Base-by-base conservation (phyloP, 1,284 basidiomycete genomes). In the Boletus mariae region DNA sequence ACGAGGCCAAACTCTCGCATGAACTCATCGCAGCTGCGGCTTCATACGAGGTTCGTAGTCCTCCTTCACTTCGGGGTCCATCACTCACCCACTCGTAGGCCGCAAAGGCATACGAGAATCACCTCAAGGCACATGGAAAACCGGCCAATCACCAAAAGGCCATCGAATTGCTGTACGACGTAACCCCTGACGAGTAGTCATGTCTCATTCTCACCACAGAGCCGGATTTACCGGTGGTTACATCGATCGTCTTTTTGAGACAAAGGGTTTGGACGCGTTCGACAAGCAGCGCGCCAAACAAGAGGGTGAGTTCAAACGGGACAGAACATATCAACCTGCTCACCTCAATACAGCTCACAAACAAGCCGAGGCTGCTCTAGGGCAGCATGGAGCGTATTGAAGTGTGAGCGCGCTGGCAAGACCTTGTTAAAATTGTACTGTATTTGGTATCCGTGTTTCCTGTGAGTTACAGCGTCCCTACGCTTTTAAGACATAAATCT, bases 401-500 rank as follows among this genome's bases (percentile, higher is more conserved):
- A 43, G 13, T 3, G 6, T 9, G 13, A 25, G 41, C 3, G 38
- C 8, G 38, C 4, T 20, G 3, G 17, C 0, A 8, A 31, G 20
- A 29, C 34, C 8, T 54, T 56, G 23, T 26, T 31, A 13, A 8
- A 34, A 23, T 34, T 20, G 50, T 52, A 46, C 10, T 57, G 55
- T 53, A 61, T 59, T 31, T 51, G 17, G 45, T 58, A 55, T 52
- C 8, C 47, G 5, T 48, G 49, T 52, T 40, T 46, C 5, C 8
- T 43, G 49, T 26, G n/a, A 23, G 28, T 68, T 60, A 81, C 41
- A 81, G 59, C 42, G 57, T 71, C 40, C 67, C 80, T 11, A 94
- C 78, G 60, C 84, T 90, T 55, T 75, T 79, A 43, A 95, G 75
- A 51, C 83, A 78, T 43, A 94, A 70, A 63, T 94, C 90, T 63